These are phyloP conservation scores for Nigrospora oryzae DNA, from an alignment of 2,329 filamentous ascomycete genomes.

Conservation along the genomic window DNA sequence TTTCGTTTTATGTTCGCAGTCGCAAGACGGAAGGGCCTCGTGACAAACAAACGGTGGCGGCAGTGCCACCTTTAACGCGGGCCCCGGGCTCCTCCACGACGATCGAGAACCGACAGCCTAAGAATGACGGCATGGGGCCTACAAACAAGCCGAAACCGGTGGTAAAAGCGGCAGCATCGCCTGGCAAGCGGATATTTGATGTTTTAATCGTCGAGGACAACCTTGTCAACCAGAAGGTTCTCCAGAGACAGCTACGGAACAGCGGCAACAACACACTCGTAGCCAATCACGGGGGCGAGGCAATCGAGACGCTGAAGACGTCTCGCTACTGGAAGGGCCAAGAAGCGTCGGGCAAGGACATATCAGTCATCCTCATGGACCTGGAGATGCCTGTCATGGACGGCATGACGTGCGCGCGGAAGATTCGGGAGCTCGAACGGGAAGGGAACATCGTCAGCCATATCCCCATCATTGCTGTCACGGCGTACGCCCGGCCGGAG, in stretches of 20 bases:
- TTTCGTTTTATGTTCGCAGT: slow-evolving; percentile 68
- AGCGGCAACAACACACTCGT: slow-evolving; percentile 52
- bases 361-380: slow-evolving; percentile 70
- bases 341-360: slow-evolving; percentile 37
- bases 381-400: slow-evolving; percentile 82
- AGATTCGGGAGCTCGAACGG: slow-evolving; percentile 59
- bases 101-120: slow-evolving; percentile 18
- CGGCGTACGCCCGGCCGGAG: slow-evolving; percentile 68
- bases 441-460: slow-evolving; percentile 53
- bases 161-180: slow-evolving; percentile 14
- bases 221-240: slow-evolving; percentile 56
- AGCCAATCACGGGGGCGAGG: slow-evolving; percentile 57
- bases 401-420: slow-evolving; percentile 63
- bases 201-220: slow-evolving; percentile 63
- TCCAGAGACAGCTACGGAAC: slow-evolving; percentile 53
- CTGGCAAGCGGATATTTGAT: slow-evolving; percentile 32
- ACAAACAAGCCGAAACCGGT: slow-evolving; percentile 4
- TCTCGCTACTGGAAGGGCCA: slow-evolving; percentile 48
- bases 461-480: slow-evolving; percentile 77
- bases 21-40: slow-evolving; percentile 41
- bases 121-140: slow-evolving; percentile 6
- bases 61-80: slow-evolving; percentile 16
- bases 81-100: slow-evolving; percentile 23
- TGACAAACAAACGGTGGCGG: slow-evolving; percentile 25
- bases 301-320: slow-evolving; percentile 45